These are phyloP conservation scores for Ambrosia trifida DNA, from an alignment of 129 eudicot genomes.

Conservation along the genomic window DNA sequence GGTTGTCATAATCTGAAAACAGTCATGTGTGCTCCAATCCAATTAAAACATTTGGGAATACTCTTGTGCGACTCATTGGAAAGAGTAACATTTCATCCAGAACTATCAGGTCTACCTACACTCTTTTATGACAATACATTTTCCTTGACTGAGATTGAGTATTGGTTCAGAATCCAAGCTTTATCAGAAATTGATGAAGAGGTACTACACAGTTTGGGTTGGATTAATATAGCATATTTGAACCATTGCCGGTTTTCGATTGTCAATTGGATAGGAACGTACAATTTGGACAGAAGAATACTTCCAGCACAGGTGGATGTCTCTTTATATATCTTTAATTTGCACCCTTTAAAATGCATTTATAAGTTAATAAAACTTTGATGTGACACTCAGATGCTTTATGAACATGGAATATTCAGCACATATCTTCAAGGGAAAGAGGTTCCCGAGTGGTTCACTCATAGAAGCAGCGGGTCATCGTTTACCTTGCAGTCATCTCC, in stretches of 20 bases:
- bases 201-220: constrained; percentile 14
- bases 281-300: not conserved
- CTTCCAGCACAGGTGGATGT: constrained; percentile 13
- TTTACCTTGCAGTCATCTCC: constrained; percentile 13
- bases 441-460: constrained; percentile 19
- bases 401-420: constrained; percentile 34
- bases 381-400: constrained; percentile 7
- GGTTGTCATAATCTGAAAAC: constrained; percentile 6
- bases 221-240: not conserved
- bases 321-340: not conserved
- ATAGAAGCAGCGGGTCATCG: not conserved
- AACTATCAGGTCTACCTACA: not conserved
- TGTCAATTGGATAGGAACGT: not conserved
- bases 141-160: constrained; percentile 24
- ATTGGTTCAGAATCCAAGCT: not conserved
- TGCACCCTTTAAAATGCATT: too few relatives aligned
- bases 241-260: not conserved
- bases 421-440: constrained; percentile 27
- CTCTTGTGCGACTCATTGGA: not conserved
- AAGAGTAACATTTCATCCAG: constrained; percentile 11
- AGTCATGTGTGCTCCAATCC: constrained; percentile 9
- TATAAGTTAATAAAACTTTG: not conserved
- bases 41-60: not conserved
- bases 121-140: too few relatives aligned
- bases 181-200: constrained; percentile 13